Evolutionary conservation across 345 rosid species (phyloP).

Genomic region (Kernera saxatilis): DNA sequence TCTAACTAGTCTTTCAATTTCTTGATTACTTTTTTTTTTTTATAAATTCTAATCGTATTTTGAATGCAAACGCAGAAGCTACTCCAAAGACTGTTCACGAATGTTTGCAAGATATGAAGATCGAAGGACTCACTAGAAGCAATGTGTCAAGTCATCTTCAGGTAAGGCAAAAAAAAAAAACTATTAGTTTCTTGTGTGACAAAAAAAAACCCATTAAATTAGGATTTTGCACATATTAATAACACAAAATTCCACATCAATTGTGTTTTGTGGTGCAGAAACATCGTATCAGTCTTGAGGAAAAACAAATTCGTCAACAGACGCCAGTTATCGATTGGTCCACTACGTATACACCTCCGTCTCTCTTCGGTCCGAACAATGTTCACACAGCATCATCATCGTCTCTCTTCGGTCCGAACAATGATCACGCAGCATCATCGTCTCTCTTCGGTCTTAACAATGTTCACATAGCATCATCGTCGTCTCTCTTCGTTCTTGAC

Average conservation of each 20-base stretch:
- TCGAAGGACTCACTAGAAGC: slow-evolving; percentile 12
- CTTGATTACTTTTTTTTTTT: not conserved
- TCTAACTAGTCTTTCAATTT: not conserved
- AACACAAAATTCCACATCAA: not conserved
- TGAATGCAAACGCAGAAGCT: slow-evolving; percentile 15
- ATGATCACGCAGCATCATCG: too few relatives aligned
- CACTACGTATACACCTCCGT: too few relatives aligned
- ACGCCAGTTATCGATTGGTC: not conserved
- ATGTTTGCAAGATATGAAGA: not conserved
- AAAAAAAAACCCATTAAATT: not conserved
- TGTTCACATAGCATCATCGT: too few relatives aligned
- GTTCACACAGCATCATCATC: too few relatives aligned
- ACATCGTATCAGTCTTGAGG: not conserved
- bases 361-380: not conserved
- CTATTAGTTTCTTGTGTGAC: not conserved
- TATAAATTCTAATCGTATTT: not conserved
- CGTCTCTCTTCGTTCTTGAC: too few relatives aligned
- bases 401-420: too few relatives aligned
- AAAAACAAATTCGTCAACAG: not conserved
- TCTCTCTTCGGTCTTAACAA: too few relatives aligned
- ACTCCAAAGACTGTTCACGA: not conserved
- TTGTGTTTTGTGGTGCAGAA: slow-evolving; percentile 7
- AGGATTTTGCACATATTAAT: not conserved
- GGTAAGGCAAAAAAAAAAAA: not conserved
- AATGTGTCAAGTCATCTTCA: slow-evolving; percentile 26